Base-by-base conservation (phyloP, 192 early-diverging fungal genomes). In the Haplosporangium gracile region DNA sequence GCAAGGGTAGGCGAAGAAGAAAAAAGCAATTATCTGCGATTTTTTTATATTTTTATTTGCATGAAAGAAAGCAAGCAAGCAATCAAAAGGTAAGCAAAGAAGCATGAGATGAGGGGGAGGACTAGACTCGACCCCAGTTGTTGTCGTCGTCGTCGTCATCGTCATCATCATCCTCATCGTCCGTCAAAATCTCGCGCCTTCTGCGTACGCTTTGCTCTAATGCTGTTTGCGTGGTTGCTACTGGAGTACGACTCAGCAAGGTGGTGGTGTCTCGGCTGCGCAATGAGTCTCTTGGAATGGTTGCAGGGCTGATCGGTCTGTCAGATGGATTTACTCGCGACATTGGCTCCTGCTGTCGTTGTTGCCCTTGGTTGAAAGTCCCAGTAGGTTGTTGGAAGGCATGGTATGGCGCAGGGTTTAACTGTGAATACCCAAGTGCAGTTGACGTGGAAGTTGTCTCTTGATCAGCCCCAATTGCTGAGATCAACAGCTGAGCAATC, bases 401-500 rank as follows among this genome's bases (percentile, higher is more conserved):
- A 34, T 32, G 26, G 8, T 32, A 65, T 13, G 60, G 29, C 60
- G 13, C n/a, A 4, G 60, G 60, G 6, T 13, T 65, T 65, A 29
- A 34, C 10, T 65, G n/a, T 32, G 60, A 65, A 29, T 32, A 32
- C 11, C 60, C 2, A 29, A 32, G 11, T 4, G 29, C 11, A 34
- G 60, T 32, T 65, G 49, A 51, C 18, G 60, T 65, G 29, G 29
- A 11, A 3, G 29, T 13, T 45, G 38, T 53, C 29, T 71, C 79
- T 42, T 47, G 42, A 26, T 74, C 79, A 0, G 84, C 84, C 1
- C 84, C 84, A 55, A 86, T 43, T 6, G 76, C 84, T 34, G 70
- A 47, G 22, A 86, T 86, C 72, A 86, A 39, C 45, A 78, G 20
- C 18, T 81, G 84, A 34, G 78, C 84, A 20, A 86, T 81, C 84